Base-by-base conservation (phyloP, 257 asterid species). In the Capsicum baccatum region DNA sequence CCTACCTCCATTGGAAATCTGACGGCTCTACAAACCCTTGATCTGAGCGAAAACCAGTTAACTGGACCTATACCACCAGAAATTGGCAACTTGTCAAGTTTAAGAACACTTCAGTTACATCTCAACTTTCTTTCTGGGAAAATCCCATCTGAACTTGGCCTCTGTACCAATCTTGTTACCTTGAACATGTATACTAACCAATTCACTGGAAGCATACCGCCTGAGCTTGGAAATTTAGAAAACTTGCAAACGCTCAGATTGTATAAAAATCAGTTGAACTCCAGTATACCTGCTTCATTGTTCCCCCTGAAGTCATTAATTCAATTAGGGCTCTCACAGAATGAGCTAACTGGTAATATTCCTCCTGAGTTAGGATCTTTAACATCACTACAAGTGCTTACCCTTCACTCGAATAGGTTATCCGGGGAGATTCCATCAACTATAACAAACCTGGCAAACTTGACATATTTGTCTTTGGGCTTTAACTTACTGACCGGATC, bases 401-500 rank as follows among this genome's bases (percentile, higher is more conserved):
- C 98, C 55, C 97, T 95, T 82, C 99, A 95, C 68, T 84, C 85
- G 5, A 95, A 94, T 85, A 88, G 88, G 42, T 91, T 95, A 80
- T 89, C 91, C 0, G 97, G 97, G 15, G 92, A 84, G 83, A 86
- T 94, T 74, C 99, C 98, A 35, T 68, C 90, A 39, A 87, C 89
- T 15, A 82, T 95, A 84, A 91, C 98, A 9, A 83, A 73, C 50
- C 81, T 94, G 88, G 74, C 85, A 85, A 94, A 92, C 89, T 86
- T 95, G 44, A 66, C 95, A 11, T 93, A 93, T 87, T 82, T 94
- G 85, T 89, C 98, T 52, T 21, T 95, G 50, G 80, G 97, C 80
- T 90, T 89, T 89, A 95, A 94, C 85, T 90, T 92, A 8, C 59
- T 92, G 58, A 47, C 90, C 5, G 99, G 98, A 14, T 73, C 93